phyloP scores from a whole-genome alignment of 371 early-diverging fungal species.

The Lichtheimia corymbifera region DNA sequence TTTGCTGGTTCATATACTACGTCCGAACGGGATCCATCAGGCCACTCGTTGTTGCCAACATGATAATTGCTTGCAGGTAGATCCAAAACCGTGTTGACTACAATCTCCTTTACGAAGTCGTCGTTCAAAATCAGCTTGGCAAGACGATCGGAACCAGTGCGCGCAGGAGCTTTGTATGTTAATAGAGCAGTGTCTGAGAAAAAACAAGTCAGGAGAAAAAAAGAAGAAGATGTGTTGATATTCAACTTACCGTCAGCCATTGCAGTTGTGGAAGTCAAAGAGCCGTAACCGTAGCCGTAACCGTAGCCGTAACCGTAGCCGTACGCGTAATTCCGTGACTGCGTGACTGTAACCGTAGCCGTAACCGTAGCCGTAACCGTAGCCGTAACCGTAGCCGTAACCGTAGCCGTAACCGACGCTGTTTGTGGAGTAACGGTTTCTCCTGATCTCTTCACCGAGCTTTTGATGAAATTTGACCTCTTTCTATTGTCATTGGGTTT shows the following conservation, averaged over 20 bases:
- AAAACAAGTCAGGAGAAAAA: not conserved
- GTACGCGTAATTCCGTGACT: too few relatives aligned
- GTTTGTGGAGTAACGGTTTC: too few relatives aligned
- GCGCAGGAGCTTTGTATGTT: not conserved
- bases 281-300: too few relatives aligned
- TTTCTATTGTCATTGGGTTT: conserved; percentile 26
- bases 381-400: too few relatives aligned
- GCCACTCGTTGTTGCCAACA: not conserved
- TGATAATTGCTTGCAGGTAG: not conserved
- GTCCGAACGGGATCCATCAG: not conserved
- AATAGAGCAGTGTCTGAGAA: not conserved
- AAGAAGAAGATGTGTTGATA: not conserved
- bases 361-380: too few relatives aligned
- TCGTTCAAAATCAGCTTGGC: not conserved
- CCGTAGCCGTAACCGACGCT: too few relatives aligned
- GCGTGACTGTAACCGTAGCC: too few relatives aligned
- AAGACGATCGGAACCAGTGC: not conserved
- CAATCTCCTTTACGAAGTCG: not conserved
- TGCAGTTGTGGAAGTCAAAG: not conserved
- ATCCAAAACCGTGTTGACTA: not conserved
- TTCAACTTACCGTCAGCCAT: conserved; percentile 1
- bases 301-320: too few relatives aligned
- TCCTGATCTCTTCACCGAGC: too few relatives aligned
- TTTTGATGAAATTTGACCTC: conserved; percentile 24
- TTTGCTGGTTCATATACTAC: not conserved